A percentile compares a stretch with the other conserved stretches of the same genome.
These are phyloP conservation scores for Odonthalia washingtoniensis DNA, from an alignment of 31 red algal genomes.

Conservation along the genomic window DNA sequence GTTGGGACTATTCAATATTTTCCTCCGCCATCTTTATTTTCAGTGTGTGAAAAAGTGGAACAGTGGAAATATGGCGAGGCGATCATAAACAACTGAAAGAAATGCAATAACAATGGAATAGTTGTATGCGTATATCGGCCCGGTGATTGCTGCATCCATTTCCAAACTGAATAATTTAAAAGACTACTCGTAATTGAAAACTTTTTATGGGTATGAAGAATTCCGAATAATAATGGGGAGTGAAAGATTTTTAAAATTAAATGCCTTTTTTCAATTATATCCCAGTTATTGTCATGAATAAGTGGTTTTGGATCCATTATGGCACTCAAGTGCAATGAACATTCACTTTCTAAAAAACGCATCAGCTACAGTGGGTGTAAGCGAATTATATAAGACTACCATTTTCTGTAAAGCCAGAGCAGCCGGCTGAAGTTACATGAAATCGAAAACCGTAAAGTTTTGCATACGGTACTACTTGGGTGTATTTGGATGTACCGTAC, in stretches of 20 bases:
- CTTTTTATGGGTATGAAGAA: neutral
- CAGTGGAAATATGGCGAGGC: too few relatives aligned
- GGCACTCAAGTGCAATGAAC: constrained; percentile 9
- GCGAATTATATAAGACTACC: constrained; percentile 4
- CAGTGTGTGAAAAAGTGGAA: too few relatives aligned
- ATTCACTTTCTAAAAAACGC: constrained; percentile 21
- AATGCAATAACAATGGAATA: too few relatives aligned
- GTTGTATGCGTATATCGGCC: neutral
- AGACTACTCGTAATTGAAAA: constrained; percentile 1
- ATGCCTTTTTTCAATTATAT: neutral
- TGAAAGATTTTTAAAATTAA: neutral
- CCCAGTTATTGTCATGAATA: neutral
- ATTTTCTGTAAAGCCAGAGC: neutral
- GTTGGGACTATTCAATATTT: too few relatives aligned
- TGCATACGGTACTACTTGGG: too few relatives aligned
- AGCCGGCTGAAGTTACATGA: neutral
- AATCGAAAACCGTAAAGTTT: constrained; percentile 21
- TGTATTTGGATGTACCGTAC: too few relatives aligned
- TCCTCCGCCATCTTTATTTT: too few relatives aligned
- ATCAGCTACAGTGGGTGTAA: constrained; percentile 17
- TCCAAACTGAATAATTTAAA: neutral
- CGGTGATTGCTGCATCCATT: neutral
- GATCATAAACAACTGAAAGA: too few relatives aligned
- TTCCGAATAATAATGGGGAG: constrained; percentile 8
- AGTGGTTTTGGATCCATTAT: neutral